A percentile compares a stretch with the other conserved stretches of the same genome.
Conservation (phyloP, 208 protist genomes). For the Wallacemonas sp. region DNA sequence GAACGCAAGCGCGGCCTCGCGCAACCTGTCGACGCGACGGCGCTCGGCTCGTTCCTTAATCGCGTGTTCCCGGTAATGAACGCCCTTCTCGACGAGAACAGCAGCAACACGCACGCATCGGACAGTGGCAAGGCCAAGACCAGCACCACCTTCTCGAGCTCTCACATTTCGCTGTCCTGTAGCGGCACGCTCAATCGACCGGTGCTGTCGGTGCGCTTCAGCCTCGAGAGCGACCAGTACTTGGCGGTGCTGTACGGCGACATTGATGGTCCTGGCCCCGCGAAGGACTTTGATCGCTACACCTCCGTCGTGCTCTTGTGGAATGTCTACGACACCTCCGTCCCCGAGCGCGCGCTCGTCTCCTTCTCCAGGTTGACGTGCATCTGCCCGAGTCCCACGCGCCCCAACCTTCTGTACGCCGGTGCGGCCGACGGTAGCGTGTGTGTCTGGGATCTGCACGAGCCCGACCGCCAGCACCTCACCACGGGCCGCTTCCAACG, state of each 20-base stretch:
- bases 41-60: slow-evolving; percentile 62
- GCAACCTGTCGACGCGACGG: slow-evolving; percentile 48
- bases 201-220: slow-evolving; percentile 56
- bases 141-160: slow-evolving; percentile 58
- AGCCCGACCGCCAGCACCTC: slow-evolving; percentile 74
- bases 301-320: slow-evolving; percentile 75
- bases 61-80: slow-evolving; percentile 70
- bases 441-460: slow-evolving; percentile 75
- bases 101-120: background rate
- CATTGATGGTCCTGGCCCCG: slow-evolving; percentile 21
- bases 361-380: slow-evolving; percentile 48
- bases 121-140: slow-evolving; percentile 32
- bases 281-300: slow-evolving; percentile 49
- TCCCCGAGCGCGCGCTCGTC: slow-evolving; percentile 70
- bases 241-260: slow-evolving; percentile 51
- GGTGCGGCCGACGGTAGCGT: slow-evolving; percentile 73
- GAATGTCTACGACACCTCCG: slow-evolving; percentile 60
- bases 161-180: slow-evolving; percentile 52
- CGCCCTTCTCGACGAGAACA: slow-evolving; percentile 71
- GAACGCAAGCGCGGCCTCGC: background rate
- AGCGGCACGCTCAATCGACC: slow-evolving; percentile 45
- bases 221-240: slow-evolving; percentile 42
- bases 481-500: slow-evolving; percentile 47
- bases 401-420: slow-evolving; percentile 67
- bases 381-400: slow-evolving; percentile 61